These are phyloP conservation scores for Leccinum disarticulatum DNA, from an alignment of 768 basidiomycete species.

Conservation along the genomic window DNA sequence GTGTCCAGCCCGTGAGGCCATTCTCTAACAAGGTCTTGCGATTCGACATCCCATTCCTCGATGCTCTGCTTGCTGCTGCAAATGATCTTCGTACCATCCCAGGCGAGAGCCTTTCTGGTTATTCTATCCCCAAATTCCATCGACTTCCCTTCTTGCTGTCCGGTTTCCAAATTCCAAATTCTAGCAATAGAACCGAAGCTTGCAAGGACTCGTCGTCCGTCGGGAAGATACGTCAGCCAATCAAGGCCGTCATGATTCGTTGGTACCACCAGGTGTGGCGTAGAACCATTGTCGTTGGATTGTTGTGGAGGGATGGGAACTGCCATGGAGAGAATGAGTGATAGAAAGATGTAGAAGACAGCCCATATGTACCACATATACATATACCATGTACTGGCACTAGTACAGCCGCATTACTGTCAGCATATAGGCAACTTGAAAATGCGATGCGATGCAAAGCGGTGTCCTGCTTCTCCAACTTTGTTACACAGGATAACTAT, in stretches of 20 bases:
- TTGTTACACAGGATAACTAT: too few species aligned
- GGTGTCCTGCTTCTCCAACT: too few species aligned
- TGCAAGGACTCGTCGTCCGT: slow-evolving; percentile 4
- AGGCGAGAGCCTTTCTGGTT: not conserved
- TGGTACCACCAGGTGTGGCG: not conserved
- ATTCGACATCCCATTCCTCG: not conserved
- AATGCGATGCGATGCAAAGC: too few species aligned
- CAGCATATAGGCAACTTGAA: too few species aligned
- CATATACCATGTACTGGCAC: too few species aligned
- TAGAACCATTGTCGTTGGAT: not conserved
- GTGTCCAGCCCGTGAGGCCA: not conserved
- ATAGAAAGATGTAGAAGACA: too few species aligned
- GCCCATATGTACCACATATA: too few species aligned
- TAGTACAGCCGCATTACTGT: too few species aligned
- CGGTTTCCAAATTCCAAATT: slow-evolving; percentile 7
- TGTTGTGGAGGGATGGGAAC: too few species aligned
- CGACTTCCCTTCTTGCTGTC: slow-evolving; percentile 1
- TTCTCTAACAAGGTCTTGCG: not conserved
- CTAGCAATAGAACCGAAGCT: not conserved
- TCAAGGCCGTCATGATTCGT: not conserved
- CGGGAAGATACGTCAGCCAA: slow-evolving; percentile 5
- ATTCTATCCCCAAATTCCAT: not conserved
- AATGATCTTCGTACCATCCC: not conserved
- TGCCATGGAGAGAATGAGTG: too few species aligned
- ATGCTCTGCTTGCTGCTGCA: not conserved